A percentile compares a stretch with the other conserved stretches of the same genome.
phyloP scores from a whole-genome alignment of 2,329 filamentous ascomycete genomes.

The Aureobasidium melanogenum region DNA sequence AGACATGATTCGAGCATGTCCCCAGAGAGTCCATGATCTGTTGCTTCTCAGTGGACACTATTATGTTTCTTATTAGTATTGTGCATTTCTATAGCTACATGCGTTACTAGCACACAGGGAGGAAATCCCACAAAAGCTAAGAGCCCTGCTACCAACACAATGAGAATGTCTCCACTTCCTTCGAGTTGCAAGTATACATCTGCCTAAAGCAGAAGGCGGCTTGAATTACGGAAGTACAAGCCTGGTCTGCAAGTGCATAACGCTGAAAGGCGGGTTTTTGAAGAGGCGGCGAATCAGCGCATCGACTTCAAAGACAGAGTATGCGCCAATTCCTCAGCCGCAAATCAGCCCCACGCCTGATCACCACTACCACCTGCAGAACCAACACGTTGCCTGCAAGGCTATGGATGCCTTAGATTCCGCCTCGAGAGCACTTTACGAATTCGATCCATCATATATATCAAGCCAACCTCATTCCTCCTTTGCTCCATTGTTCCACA shows the following conservation, averaged over 20 bases:
- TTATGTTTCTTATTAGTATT: no score
- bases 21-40: no score
- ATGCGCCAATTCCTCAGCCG: conserved; percentile 7
- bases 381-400: conserved; percentile 6
- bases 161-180: neutral
- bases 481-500: neutral
- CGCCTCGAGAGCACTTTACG: neutral
- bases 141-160: neutral
- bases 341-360: conserved; percentile 3
- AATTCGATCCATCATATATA: neutral
- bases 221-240: neutral
- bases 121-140: neutral
- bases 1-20: neutral
- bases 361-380: neutral
- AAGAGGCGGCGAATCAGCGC: neutral
- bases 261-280: neutral
- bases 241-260: neutral
- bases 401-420: neutral
- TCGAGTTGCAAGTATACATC: neutral
- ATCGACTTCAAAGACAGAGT: neutral
- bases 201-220: neutral
- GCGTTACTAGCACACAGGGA: no score
- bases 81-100: no score
- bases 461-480: neutral
- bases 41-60: no score